phyloP scores from a whole-genome alignment of 2,329 filamentous ascomycete genomes.

The Alternaria arbusti region DNA sequence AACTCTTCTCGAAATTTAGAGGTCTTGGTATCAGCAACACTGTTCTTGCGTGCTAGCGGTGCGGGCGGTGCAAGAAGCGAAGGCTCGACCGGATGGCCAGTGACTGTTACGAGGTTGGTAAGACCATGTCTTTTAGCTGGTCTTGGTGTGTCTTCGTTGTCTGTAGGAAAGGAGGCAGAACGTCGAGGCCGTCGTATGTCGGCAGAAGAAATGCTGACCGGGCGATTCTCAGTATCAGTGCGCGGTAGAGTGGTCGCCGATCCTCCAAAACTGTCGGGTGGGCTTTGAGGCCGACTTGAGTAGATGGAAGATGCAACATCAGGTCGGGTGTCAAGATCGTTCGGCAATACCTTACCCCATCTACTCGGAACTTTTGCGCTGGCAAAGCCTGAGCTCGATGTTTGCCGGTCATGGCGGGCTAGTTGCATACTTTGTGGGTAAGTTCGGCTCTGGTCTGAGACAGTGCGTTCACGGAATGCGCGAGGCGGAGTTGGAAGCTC shows the following conservation, averaged over 20 bases:
- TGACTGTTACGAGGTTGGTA: constrained; percentile 10
- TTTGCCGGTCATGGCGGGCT: constrained; percentile 34
- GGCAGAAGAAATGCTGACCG: constrained; percentile 12
- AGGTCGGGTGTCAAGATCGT: constrained; percentile 14
- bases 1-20: constrained; percentile 48
- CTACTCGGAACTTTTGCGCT: constrained; percentile 44
- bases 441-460: constrained; percentile 28
- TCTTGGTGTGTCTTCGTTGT: constrained; percentile 34
- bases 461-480: constrained; percentile 19
- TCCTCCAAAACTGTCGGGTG: constrained; percentile 38
- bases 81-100: background rate
- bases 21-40: constrained; percentile 39
- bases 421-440: constrained; percentile 16
- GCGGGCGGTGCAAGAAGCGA: constrained; percentile 7
- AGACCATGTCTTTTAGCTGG: constrained; percentile 16
- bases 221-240: constrained; percentile 8
- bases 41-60: constrained; percentile 31
- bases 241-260: constrained; percentile 28
- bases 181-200: constrained; percentile 17
- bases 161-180: constrained; percentile 32
- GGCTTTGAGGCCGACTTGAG: constrained; percentile 48
- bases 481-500: constrained; percentile 22
- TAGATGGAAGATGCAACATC: constrained; percentile 50
- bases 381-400: constrained; percentile 47
- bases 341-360: constrained; percentile 46